Base-by-base conservation (phyloP, 331 rosid species). In the Cydonia oblonga region DNA sequence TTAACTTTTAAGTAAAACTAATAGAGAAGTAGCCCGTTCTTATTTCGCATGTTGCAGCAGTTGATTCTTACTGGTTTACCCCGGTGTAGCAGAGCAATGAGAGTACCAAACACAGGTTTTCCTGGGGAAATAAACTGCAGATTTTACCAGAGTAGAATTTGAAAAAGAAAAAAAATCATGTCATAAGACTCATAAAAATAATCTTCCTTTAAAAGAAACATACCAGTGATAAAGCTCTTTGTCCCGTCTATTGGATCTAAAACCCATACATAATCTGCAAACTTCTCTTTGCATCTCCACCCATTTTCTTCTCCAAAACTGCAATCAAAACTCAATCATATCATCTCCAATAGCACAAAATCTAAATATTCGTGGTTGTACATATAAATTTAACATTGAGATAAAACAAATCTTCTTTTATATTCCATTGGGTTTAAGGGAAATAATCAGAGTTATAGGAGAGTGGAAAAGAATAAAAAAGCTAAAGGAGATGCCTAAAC, bases 221-320 rank as follows among this genome's bases (percentile, higher is more conserved):
- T 68, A 93, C 98, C 97, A 66, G 97, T 93, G 44, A 93, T 89
- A 51, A 90, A 93, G 72, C 98, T 93, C 81, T 89, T 93, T 64
- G 97, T 93, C 69, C 98, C 98, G 79, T 93, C 98, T 23, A 91
- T 91, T 8, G 97, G 98, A 82, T 93, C 98, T 65, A 93, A 91
- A 30, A 93, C 92, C 98, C 98, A 93, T 16, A 93, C 97, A 72
- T 84, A 91, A 70, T 93, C 96, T 14, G 97, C 74, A 79, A 53
- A 82, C 16, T 82, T 53, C 81, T 88, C 89, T 68, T 72, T 84
- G 86, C 91, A 89, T 78, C 83, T 93, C 98, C 98, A 93, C 7
- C 97, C 98, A 13, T 85, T 89, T 78, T 91, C 98, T 86, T 93
- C 98, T 63, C 98, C 98, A 26, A 64, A 91, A 80, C 97, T 93